Conservation (phyloP, 2,329 filamentous ascomycete species). For the Monilinia laxa region DNA sequence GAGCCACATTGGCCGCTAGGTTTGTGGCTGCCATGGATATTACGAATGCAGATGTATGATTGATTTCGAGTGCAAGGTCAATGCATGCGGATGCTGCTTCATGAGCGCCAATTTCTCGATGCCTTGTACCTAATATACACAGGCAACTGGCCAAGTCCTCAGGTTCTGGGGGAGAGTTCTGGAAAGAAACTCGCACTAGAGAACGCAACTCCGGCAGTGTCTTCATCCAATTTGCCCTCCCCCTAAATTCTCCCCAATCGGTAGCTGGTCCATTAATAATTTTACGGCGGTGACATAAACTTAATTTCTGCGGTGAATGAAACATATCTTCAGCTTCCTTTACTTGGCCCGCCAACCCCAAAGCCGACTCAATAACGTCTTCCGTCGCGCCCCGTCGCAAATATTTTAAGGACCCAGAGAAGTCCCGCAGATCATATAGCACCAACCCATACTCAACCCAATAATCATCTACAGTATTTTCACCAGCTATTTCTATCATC, state of each 20-base stretch:
- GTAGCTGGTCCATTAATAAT: slow-evolving; percentile 4
- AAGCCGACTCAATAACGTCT: slow-evolving; percentile 15
- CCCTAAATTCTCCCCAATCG: slow-evolving; percentile 11
- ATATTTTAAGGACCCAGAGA: slow-evolving; percentile 6
- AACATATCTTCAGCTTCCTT: slow-evolving; percentile 16
- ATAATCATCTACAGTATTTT: not conserved
- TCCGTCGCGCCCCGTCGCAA: slow-evolving; percentile 5
- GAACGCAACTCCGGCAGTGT: slow-evolving; percentile 6
- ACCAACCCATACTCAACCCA: slow-evolving; percentile 15
- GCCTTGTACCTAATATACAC: slow-evolving; percentile 14
- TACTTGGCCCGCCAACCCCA: not conserved
- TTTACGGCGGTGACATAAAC: slow-evolving; percentile 4
- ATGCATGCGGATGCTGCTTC: slow-evolving; percentile 11
- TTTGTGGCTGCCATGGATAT: slow-evolving; percentile 19
- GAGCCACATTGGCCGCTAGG: not conserved
- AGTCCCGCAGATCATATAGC: slow-evolving; percentile 4
- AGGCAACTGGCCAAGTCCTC: slow-evolving; percentile 8
- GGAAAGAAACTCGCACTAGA: slow-evolving; percentile 11
- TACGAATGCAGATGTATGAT: slow-evolving; percentile 7
- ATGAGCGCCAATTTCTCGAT: not conserved
- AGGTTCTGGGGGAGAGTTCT: not conserved
- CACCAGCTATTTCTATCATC: slow-evolving; percentile 4
- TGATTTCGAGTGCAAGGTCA: slow-evolving; percentile 9
- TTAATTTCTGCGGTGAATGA: slow-evolving; percentile 5
- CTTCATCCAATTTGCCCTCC: slow-evolving; percentile 21